Conservation (phyloP, 768 basidiomycete species). For the Gautieria morchelliformis region DNA sequence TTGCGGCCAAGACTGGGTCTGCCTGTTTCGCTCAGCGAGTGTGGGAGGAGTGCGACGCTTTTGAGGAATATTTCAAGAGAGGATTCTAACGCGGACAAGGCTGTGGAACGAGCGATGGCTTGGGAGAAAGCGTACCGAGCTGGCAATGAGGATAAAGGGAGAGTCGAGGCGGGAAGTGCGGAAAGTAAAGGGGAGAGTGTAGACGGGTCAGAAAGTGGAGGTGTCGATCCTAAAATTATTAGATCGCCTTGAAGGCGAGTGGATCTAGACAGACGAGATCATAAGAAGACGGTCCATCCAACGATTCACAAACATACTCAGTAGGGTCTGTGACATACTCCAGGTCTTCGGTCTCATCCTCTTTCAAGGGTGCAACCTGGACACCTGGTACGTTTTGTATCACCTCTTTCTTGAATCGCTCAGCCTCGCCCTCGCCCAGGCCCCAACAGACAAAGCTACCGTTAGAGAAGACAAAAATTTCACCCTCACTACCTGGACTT, state of each 20-base stretch:
- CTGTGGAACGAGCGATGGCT: constrained; percentile 81
- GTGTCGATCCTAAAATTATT: constrained; percentile 73
- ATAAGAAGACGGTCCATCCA: background rate
- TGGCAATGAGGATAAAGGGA: constrained; percentile 64
- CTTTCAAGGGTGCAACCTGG: constrained; percentile 54
- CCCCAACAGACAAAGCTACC: constrained; percentile 92
- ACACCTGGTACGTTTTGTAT: constrained; percentile 37
- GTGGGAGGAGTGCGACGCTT: constrained; percentile 72
- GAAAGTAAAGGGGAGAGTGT: constrained; percentile 35
- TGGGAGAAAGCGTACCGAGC: constrained; percentile 90
- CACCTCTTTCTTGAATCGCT: constrained; percentile 54
- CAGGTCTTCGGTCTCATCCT: constrained; percentile 79
- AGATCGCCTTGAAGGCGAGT: constrained; percentile 88
- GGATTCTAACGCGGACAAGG: constrained; percentile 79
- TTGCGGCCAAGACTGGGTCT: constrained; percentile 74
- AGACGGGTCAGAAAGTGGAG: constrained; percentile 38
- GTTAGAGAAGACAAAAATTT: constrained; percentile 82
- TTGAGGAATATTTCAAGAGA: constrained; percentile 76
- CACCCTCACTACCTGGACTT: constrained; percentile 49
- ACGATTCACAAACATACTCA: constrained; percentile 44
- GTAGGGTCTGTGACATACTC: constrained; percentile 88
- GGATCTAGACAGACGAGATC: constrained; percentile 34
- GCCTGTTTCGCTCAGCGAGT: constrained; percentile 66
- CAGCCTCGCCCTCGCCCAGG: constrained; percentile 64
- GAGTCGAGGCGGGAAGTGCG: constrained; percentile 32